Evolutionary conservation across 495 filamentous ascomycete species (phyloP), one percentile per base, ranked within the genome.

Genomic region (Thozetella sp.): DNA sequence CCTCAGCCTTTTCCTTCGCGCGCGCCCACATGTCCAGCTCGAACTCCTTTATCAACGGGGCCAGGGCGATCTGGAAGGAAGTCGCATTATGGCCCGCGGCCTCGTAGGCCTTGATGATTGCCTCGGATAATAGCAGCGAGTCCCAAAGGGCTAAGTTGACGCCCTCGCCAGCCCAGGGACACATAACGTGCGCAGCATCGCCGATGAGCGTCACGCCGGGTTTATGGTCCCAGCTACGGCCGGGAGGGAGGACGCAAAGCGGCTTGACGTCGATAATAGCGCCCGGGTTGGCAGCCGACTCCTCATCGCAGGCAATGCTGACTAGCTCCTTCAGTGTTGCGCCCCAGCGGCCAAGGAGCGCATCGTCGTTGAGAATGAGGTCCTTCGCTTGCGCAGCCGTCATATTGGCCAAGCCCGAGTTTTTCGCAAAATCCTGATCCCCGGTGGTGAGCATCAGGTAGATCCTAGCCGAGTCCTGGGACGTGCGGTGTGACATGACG

Each of bases 131-230:
- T 4, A 43, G 72, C 79, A 72, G 56, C 73, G 61, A 62, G 81
- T 51, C 69, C 82, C 72, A 68, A 70, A 88, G 76, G 22, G 83
- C 84, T 1, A 79, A 51, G 56, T 88, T 86, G 25, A 86, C 81
- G 1, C 85, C 84, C 19, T 81, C 81, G 1, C 84, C 85, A 0
- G 78, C 81, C 61, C 78, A 84, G 0, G 83, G 83, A 2, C 77
- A 79, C 83, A 85, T 86, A 20, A 86, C 57, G 64, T 88, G 83
- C 13, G 84, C 85, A 0, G 85, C 83, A 69, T 88, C 85, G 2
- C 85, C 85, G 10, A 64, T 66, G 66, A 88, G 64, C 2, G 85
- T 84, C 9, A 82, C 69, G 11, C 79, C 76, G 0, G 70, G 56
- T 0, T 65, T 59, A 17, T 74, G 67, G 55, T 76, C 66, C 83